Conservation (phyloP, 2,329 filamentous ascomycete genomes). For the Graphiopsis chlorocephala region DNA sequence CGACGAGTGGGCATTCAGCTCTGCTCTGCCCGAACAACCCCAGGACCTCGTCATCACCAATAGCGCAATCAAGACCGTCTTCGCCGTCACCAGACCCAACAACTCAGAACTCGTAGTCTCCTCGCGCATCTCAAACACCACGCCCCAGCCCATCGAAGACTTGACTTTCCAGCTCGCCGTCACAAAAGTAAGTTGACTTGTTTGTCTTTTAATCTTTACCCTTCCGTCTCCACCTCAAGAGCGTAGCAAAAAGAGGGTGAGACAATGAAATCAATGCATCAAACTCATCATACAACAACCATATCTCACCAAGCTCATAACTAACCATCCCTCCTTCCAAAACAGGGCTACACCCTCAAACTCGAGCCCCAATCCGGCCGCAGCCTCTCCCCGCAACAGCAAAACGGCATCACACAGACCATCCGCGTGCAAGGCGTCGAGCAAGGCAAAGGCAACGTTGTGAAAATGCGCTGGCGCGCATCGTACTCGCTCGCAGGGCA, state of each 20-base stretch:
- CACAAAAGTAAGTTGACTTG: constrained; percentile 65
- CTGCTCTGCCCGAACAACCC: constrained; percentile 68
- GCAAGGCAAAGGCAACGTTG: constrained; percentile 67
- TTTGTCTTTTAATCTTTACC: background rate
- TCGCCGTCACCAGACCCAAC: constrained; percentile 63
- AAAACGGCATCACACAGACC: constrained; percentile 76
- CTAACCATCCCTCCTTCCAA: background rate
- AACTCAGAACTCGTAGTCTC: constrained; percentile 63
- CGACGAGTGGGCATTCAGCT: constrained; percentile 93
- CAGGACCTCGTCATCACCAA: constrained; percentile 68
- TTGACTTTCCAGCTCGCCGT: constrained; percentile 91
- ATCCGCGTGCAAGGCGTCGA: constrained; percentile 76
- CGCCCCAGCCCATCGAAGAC: constrained; percentile 67
- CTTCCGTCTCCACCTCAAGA: background rate
- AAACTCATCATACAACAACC: no score
- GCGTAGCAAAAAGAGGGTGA: no score
- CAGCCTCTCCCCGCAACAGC: constrained; percentile 66
- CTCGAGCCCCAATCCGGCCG: constrained; percentile 84
- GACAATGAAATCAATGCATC: no score
- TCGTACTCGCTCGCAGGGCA: constrained; percentile 68
- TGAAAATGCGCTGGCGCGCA: constrained; percentile 87
- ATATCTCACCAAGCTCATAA: background rate
- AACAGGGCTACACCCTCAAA: constrained; percentile 73
- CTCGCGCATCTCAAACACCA: constrained; percentile 82
- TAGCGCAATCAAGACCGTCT: constrained; percentile 64